Percentiles rank a stretch among this genome's conserved stretches.
Evolutionary conservation across 2,329 filamentous ascomycete genomes (phyloP).

Genomic region (Hymenoscyphus occultus): DNA sequence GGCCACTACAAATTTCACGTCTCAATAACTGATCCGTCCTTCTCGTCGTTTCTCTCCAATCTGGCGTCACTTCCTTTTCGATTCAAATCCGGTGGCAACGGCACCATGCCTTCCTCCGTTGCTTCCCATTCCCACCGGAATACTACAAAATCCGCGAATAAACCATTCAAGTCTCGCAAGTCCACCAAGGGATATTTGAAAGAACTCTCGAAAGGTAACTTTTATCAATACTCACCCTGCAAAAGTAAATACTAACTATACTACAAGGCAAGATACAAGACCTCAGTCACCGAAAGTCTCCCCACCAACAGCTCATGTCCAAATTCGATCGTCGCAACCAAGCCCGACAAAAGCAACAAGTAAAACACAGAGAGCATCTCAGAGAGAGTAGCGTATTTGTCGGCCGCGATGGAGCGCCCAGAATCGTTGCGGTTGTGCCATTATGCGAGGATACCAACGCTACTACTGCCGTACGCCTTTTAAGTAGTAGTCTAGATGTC

Average conservation of each 20-base stretch:
- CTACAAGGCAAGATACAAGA: conserved; percentile 68
- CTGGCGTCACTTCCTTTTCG: conserved; percentile 74
- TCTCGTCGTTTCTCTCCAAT: conserved; percentile 37
- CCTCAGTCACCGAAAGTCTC: conserved; percentile 77
- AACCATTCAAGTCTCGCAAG: conserved; percentile 90
- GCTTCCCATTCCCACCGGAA: conserved; percentile 75
- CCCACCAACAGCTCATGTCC: conserved; percentile 94
- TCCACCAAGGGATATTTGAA: conserved; percentile 84
- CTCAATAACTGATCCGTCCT: not conserved
- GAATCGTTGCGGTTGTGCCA: conserved; percentile 84
- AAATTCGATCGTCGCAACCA: conserved; percentile 95
- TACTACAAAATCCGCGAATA: conserved; percentile 85
- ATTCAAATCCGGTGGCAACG: conserved; percentile 77
- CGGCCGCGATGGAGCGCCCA: conserved; percentile 82
- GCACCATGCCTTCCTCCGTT: conserved; percentile 69
- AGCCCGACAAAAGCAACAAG: conserved; percentile 81
- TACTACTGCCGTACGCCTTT: conserved; percentile 60
- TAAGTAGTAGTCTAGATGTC: conserved; percentile 80
- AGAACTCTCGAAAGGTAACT: conserved; percentile 75
- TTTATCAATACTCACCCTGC: not conserved
- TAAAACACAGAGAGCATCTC: conserved; percentile 80
- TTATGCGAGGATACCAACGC: conserved; percentile 72
- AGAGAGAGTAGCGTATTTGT: conserved; percentile 77
- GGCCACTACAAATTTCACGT: not conserved
- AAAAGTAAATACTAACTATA: not conserved